Conservation (phyloP, 352 stramenopile species). For the Globisporangium sylvaticum region DNA sequence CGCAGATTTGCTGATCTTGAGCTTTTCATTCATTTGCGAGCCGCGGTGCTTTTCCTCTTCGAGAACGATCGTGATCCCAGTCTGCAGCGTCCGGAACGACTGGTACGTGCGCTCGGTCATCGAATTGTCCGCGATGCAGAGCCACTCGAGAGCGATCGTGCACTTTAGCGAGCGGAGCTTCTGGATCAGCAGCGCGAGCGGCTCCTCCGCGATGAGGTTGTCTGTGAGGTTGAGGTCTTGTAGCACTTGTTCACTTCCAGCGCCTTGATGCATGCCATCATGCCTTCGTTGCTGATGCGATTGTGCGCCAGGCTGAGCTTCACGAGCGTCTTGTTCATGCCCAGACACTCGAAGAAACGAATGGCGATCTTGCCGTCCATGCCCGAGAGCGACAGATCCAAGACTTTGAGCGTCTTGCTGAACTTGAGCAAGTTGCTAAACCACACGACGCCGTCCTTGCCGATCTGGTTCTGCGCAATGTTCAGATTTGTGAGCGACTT, state of each 20-base stretch:
- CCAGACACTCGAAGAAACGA: constrained; percentile 65
- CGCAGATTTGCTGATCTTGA: background rate
- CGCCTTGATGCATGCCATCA: constrained; percentile 53
- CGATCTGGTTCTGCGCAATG: constrained; percentile 61
- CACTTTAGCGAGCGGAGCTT: constrained; percentile 31
- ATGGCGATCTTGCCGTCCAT: constrained; percentile 54
- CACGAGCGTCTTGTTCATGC: constrained; percentile 48
- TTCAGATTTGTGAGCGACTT: constrained; percentile 44
- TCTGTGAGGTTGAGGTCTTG: constrained; percentile 67
- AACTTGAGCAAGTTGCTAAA: constrained; percentile 59
- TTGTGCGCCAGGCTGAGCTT: constrained; percentile 64
- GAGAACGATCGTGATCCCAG: constrained; percentile 39
- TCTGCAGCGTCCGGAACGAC: constrained; percentile 25
- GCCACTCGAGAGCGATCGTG: constrained; percentile 38
- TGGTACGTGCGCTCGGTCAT: constrained; percentile 55
- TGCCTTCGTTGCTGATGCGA: constrained; percentile 65
- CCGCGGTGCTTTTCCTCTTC: constrained; percentile 33
- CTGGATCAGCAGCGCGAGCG: constrained; percentile 36
- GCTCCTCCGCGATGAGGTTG: constrained; percentile 77
- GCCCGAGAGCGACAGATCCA: constrained; percentile 61
- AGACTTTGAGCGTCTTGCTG: constrained; percentile 37
- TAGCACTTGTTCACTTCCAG: constrained; percentile 52
- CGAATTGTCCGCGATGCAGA: constrained; percentile 53
- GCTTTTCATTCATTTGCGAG: background rate
- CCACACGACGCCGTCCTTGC: constrained; percentile 39